Base-by-base conservation (phyloP, 768 basidiomycete genomes). In the Cyclocybe cylindracea region DNA sequence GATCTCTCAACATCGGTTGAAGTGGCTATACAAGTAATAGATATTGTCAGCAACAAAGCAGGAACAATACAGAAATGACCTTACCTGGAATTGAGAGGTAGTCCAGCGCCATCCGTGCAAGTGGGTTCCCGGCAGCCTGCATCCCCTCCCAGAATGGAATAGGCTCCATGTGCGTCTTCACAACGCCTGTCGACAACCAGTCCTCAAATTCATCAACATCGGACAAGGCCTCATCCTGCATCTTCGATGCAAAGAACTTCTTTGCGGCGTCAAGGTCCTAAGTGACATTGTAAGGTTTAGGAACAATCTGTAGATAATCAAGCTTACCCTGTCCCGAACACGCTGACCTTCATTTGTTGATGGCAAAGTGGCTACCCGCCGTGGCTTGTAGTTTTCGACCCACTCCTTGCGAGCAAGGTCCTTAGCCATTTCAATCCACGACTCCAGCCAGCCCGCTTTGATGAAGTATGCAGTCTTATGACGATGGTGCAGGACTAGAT, bases 1-100 rank as follows among this genome's bases (percentile, higher is more conserved):
- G 63, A 57, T 7, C 58, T 54, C 46, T 70, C 65, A 35, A 65
- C 64, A 48, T 67, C 62, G 13, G 62, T 64, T 3, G 67, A 69
- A 0, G 51, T 61, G 0, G 62, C 67, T 70, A 54, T 8, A 40
- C 42, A 35, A 29, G 45, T 39, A 45, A 13, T 44, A 39, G 9
- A 45, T 51, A 16, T 16, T 1, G 16, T 16, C 4, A 38, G 48
- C 4, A 55, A 39, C 37, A 53, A 59, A 32, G 49, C 31, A 48
- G 61, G 19, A 41, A 33, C 3, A 55, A 40, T 39, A 0, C 1
- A 42, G 3, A 16, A 29, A 14, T 31, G 18, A 3, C 5, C 43
- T 19, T 49, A 58, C 54, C 57, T 18, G 57, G 57, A 11, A 46
- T 43, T 16, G 49, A 55, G 5, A 55, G 19, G 16, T 19, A 56